Conservation (phyloP, 495 filamentous ascomycete genomes). For the Penicillium bialowiezense region DNA sequence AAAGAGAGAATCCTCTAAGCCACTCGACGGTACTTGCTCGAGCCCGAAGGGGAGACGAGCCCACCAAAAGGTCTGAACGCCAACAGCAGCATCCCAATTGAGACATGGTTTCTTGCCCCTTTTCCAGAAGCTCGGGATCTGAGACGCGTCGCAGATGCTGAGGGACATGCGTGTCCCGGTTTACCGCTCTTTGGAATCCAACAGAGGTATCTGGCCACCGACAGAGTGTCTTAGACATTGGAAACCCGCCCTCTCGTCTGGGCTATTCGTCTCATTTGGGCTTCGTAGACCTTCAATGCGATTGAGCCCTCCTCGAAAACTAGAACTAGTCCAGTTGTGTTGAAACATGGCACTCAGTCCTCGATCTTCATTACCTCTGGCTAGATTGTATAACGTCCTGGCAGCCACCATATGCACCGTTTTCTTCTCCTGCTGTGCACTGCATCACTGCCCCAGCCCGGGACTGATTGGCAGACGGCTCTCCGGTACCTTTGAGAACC, state of each 20-base stretch:
- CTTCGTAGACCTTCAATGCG: constrained; percentile 4
- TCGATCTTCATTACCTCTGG: not conserved
- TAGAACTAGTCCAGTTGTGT: constrained; percentile 4
- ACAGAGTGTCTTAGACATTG: constrained; percentile 25
- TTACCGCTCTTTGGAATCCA: constrained; percentile 24
- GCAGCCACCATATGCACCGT: constrained; percentile 5
- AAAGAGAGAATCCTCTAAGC: not conserved
- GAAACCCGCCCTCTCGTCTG: constrained; percentile 11
- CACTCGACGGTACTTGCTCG: not conserved
- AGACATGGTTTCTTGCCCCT: constrained; percentile 14
- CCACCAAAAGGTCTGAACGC: constrained; percentile 6
- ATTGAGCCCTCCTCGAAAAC: not conserved
- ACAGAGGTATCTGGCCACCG: not conserved
- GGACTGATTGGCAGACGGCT: constrained; percentile 1
- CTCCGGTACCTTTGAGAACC: constrained; percentile 9
- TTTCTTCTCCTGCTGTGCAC: constrained; percentile 11
- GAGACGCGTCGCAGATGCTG: constrained; percentile 1
- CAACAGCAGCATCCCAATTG: constrained; percentile 16
- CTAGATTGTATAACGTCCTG: constrained; percentile 5
- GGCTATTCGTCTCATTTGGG: constrained; percentile 15
- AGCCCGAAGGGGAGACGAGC: not conserved
- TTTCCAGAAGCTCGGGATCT: constrained; percentile 18
- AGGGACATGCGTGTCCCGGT: constrained; percentile 10
- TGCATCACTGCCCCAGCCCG: not conserved
- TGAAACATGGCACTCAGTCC: not conserved